These are phyloP conservation scores for Passiflora organensis DNA, from an alignment of 345 rosid genomes.

Conservation along the genomic window DNA sequence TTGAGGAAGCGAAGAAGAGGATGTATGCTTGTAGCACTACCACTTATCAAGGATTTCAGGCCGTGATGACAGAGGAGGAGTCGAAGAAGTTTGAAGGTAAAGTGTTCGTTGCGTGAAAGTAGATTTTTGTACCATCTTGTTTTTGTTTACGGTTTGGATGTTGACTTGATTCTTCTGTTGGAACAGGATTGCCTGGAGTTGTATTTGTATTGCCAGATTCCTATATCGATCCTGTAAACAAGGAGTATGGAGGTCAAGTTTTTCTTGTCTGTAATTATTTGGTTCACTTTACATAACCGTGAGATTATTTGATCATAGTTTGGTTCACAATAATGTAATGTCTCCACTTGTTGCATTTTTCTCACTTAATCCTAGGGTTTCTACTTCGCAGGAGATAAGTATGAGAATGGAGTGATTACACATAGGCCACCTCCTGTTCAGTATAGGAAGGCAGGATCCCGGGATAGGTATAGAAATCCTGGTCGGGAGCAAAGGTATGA, in stretches of 20 bases:
- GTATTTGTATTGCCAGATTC: slow-evolving; percentile 89
- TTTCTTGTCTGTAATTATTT: neutral
- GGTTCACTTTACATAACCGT: no score
- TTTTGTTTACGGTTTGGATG: neutral
- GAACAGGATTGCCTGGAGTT: slow-evolving; percentile 73
- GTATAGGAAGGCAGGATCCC: slow-evolving; percentile 33
- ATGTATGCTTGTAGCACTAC: slow-evolving; percentile 98
- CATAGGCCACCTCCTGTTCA: slow-evolving; percentile 79
- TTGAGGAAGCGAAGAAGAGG: slow-evolving; percentile 75
- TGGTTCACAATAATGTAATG: neutral
- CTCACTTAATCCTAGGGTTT: neutral
- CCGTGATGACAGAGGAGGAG: slow-evolving; percentile 78
- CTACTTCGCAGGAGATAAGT: slow-evolving; percentile 64
- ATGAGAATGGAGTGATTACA: slow-evolving; percentile 75
- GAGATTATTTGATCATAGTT: neutral
- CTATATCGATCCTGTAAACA: slow-evolving; percentile 78
- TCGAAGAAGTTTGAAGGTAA: slow-evolving; percentile 67
- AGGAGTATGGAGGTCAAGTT: slow-evolving; percentile 82
- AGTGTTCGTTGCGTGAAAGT: neutral
- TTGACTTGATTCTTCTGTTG: slow-evolving; percentile 12
- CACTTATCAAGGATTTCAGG: slow-evolving; percentile 93
- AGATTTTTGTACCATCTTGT: neutral
- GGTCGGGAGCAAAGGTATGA: slow-evolving; percentile 35
- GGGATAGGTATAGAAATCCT: slow-evolving; percentile 34
- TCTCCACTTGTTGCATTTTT: neutral